Evolutionary conservation across 768 basidiomycete genomes (phyloP), one percentile per base, ranked within the genome.

Genomic region (Rhizopogon vinicolor): DNA sequence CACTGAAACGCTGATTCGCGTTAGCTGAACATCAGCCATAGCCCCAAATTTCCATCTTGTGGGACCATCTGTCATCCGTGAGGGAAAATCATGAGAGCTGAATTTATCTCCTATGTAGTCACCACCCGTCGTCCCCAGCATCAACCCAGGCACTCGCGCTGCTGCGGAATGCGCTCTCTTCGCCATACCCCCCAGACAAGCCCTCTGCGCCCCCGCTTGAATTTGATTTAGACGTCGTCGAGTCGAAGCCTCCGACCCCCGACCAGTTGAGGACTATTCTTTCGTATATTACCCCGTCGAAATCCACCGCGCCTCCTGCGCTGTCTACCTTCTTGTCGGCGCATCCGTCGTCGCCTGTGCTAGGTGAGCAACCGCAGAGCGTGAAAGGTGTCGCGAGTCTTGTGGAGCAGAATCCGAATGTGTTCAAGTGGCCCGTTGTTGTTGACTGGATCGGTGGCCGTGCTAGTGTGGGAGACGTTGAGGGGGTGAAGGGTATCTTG

Each of bases 381-480:
- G 60, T 79, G 0, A 68, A 76, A 5, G 78, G 68, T 7, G 72
- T 91, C 8, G 72, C 72, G 2, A 69, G 76, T 29, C 74, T 89
- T 9, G 87, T 75, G 0, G 61, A 71, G 43, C 73, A 75, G 67
- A 83, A 84, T 54, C 86, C 84, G 1, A 75, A 74, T 13, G 82
- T 80, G 14, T 68, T 90, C 60, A 88, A 83, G 57, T 91, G 87
- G 88, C 89, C 89, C 0, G 78, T 91, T 44, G 86, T 91, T 0
- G 89, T 91, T 2, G 84, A 91, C 60, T 91, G 89, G 89, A 70
- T 74, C 14, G 78, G 75, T 22, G 89, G 89, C 1, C 76, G 76
- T 41, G 87, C 82, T 9, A 78, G 78, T 18, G 70, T 90, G 0
- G 89, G 89, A 0, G 82, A 86, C 56, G 73, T 84, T 16, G 85